Evolutionary conservation across 148 eudicot species (phyloP).

Genomic region (Linanthus parryae): DNA sequence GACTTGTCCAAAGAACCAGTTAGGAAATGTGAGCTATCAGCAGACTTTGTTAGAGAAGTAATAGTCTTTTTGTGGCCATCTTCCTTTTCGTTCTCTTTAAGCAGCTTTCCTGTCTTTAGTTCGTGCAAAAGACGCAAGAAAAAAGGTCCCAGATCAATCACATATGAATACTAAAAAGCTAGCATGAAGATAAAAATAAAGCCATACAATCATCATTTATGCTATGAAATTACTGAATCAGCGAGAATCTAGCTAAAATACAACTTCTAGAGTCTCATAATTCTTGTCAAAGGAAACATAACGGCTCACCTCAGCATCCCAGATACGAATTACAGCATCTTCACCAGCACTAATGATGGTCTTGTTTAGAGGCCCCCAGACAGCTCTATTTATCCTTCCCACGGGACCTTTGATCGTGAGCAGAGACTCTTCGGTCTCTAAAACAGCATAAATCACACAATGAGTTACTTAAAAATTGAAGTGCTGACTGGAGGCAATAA

Average conservation of each 20-base stretch:
- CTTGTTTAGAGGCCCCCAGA: conserved; percentile 92
- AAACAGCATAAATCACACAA: conserved; percentile 14
- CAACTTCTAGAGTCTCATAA: too few relatives aligned
- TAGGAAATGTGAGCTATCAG: conserved; percentile 80
- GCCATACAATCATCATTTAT: too few relatives aligned
- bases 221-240: too few relatives aligned
- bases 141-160: too few relatives aligned
- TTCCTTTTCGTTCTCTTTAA: conserved; percentile 60
- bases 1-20: conserved; percentile 92
- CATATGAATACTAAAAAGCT: too few relatives aligned
- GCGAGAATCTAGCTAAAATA: too few relatives aligned
- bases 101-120: conserved; percentile 72
- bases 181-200: too few relatives aligned
- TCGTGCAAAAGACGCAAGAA: conserved; percentile 7
- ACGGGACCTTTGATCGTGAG: conserved; percentile 68
- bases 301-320: conserved; percentile 79
- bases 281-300: too few relatives aligned
- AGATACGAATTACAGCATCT: conserved; percentile 77
- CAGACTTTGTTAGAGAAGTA: conserved; percentile 69
- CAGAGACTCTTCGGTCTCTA: conserved; percentile 69
- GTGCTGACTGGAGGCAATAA: too few relatives aligned
- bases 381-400: conserved; percentile 94
- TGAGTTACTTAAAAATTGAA: too few relatives aligned
- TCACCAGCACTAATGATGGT: conserved; percentile 90
- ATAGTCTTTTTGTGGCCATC: conserved; percentile 66